A percentile compares a stretch with the other conserved stretches of the same genome.
Evolutionary conservation across 768 basidiomycete species (phyloP).

Genomic region (Cystobasidium onofrii): DNA sequence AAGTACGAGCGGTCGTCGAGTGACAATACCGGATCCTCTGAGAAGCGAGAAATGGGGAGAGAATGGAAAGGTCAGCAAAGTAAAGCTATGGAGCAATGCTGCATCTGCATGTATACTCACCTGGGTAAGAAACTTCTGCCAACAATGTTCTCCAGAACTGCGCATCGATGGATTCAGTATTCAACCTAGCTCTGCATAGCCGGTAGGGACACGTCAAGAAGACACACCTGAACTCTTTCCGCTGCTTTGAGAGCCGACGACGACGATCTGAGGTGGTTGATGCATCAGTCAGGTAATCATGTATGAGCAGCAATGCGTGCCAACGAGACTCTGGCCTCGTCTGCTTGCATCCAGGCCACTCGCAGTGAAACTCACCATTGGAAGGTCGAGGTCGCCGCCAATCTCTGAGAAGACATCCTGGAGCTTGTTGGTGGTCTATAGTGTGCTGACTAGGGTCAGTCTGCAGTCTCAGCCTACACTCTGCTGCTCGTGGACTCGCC

Average conservation of each 20-base stretch:
- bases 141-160: conserved; percentile 49
- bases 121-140: conserved; percentile 57
- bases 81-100: conserved; percentile 52
- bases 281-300: not conserved
- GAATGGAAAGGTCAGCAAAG: conserved; percentile 61
- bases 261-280: not conserved
- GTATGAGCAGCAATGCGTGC: not conserved
- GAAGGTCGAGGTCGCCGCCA: conserved; percentile 28
- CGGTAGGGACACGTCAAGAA: not conserved
- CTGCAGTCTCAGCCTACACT: not conserved
- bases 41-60: not conserved
- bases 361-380: conserved; percentile 15
- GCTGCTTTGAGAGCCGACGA: conserved; percentile 37
- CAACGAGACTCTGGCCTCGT: not conserved
- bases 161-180: not conserved
- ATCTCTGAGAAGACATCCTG: conserved; percentile 21
- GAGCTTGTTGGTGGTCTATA: conserved; percentile 15
- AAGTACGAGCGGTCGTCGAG: conserved; percentile 84
- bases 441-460: not conserved
- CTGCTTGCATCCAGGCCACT: not conserved
- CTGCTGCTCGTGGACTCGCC: not conserved
- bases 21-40: conserved; percentile 71
- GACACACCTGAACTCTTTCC: conserved; percentile 36
- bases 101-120: conserved; percentile 14
- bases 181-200: not conserved